Conservation (phyloP, 768 basidiomycete genomes). For the Amyloporia xantha region DNA sequence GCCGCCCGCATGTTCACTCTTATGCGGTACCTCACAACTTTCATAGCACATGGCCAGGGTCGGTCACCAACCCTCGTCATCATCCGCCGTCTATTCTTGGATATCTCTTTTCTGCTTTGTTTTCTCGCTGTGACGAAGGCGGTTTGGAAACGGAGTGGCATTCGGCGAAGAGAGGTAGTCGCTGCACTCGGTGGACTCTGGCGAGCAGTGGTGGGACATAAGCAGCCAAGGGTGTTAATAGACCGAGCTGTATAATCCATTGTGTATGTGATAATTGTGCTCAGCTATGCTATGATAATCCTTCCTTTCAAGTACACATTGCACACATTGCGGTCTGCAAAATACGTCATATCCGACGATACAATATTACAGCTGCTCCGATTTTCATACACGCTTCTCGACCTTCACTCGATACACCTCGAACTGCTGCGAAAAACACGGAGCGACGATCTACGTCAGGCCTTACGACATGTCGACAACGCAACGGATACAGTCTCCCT, state of each 20-base stretch:
- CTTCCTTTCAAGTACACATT: background rate
- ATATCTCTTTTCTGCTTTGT: conserved; percentile 67
- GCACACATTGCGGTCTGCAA: background rate
- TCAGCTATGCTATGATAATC: too few relatives aligned
- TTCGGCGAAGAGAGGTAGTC: conserved; percentile 61
- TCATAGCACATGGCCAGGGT: conserved; percentile 54
- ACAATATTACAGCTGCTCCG: too few relatives aligned
- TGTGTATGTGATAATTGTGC: background rate
- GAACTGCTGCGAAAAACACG: too few relatives aligned
- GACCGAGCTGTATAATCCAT: conserved; percentile 35
- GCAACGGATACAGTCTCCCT: conserved; percentile 88
- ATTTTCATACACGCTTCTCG: background rate
- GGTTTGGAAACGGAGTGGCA: conserved; percentile 63
- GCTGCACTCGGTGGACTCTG: conserved; percentile 62
- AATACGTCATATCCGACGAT: conserved; percentile 4
- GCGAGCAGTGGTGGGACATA: conserved; percentile 61
- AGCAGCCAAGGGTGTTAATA: conserved; percentile 36
- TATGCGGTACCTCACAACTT: conserved; percentile 44
- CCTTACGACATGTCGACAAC: conserved; percentile 74
- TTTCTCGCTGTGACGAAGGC: conserved; percentile 51
- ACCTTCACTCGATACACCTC: too few relatives aligned
- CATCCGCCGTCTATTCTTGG: conserved; percentile 68
- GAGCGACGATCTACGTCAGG: too few relatives aligned
- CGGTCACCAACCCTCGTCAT: conserved; percentile 63
- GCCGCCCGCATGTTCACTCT: conserved; percentile 43